Base-by-base conservation (phyloP, 1,139 yeast genomes). In the Saccharomyces hybrid region DNA sequence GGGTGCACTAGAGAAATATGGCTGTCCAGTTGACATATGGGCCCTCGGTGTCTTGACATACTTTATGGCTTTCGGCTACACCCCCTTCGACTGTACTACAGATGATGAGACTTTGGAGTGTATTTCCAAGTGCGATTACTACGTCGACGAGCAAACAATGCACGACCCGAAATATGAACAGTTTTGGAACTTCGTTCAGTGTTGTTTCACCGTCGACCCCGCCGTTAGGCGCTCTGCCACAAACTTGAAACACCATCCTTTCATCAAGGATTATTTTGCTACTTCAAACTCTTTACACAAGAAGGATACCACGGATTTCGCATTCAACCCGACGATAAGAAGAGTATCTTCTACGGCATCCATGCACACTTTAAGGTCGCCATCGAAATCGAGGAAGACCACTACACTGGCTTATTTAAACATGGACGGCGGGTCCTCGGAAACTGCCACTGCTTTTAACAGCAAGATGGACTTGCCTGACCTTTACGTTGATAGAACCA, bases 41-140 rank as follows among this genome's bases (percentile, higher is more conserved):
- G 86, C 93, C 0, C 73, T 86, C 28, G 93, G 93, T 1, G 91
- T 86, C 5, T 73, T 84, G 46, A 78, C 85, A 0, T 86, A 86
- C 66, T 85, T 86, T 62, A 77, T 85, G 79, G 75, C 84, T 11
- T 79, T 86, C 60, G 93, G 93, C 1, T 86, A 85, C 64, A 82
- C 86, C 70, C 95, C 95, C 0, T 86, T 86, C 69, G 93, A 86
- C 62, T 80, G 91, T 58, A 93, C 86, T 55, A 79, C 83, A 5
- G 85, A 84, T 50, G 79, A 79, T 0, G 91, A 86, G 63, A 88
- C 89, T 19, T 76, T 78, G 64, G 78, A 80, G 52, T 88, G 89
- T 23, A 85, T 86, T 29, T 57, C 66, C 26, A 72, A 70, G 5
- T 82, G 79, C 8, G 87, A 85, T 58, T 84, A 77, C 61, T 73